Conservation (phyloP, 1,284 basidiomycete species). For the Leccinum solheimii region DNA sequence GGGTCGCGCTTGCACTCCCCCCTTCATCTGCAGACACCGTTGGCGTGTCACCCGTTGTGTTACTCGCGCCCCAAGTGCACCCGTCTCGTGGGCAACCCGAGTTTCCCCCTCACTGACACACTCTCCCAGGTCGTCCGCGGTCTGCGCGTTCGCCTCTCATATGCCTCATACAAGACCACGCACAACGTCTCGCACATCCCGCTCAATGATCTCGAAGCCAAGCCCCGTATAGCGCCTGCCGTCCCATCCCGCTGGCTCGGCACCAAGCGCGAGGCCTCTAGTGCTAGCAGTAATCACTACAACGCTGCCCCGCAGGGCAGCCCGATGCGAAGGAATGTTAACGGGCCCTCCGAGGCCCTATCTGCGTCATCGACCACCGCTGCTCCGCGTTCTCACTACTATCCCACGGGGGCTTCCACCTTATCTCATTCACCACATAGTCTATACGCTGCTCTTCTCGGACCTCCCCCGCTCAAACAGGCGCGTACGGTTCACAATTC, state of each 20-base stretch:
- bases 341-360: slow-evolving; percentile 42
- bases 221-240: slow-evolving; percentile 44
- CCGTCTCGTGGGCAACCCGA: not conserved
- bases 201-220: slow-evolving; percentile 68
- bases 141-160: slow-evolving; percentile 71
- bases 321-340: slow-evolving; percentile 32
- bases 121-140: slow-evolving; percentile 67
- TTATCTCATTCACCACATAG: slow-evolving; percentile 46
- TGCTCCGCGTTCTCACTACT: slow-evolving; percentile 34
- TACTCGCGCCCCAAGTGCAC: not conserved
- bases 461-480: slow-evolving; percentile 67
- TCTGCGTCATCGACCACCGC: slow-evolving; percentile 45
- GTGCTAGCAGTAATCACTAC: slow-evolving; percentile 47
- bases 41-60: not conserved
- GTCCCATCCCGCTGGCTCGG: slow-evolving; percentile 51
- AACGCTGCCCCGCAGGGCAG: slow-evolving; percentile 49
- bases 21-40: not conserved
- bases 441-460: slow-evolving; percentile 70
- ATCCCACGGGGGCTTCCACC: slow-evolving; percentile 31
- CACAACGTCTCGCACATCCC: slow-evolving; percentile 66
- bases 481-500: slow-evolving; percentile 74
- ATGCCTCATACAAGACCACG: slow-evolving; percentile 77
- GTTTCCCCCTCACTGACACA: slow-evolving; percentile 25
- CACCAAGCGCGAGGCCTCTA: slow-evolving; percentile 55
- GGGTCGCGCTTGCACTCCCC: slow-evolving; percentile 15